Percentiles rank a stretch among this genome's conserved stretches.
These are phyloP conservation scores for Bruguiera hainesii DNA, from an alignment of 441 rosid genomes.

Conservation along the genomic window DNA sequence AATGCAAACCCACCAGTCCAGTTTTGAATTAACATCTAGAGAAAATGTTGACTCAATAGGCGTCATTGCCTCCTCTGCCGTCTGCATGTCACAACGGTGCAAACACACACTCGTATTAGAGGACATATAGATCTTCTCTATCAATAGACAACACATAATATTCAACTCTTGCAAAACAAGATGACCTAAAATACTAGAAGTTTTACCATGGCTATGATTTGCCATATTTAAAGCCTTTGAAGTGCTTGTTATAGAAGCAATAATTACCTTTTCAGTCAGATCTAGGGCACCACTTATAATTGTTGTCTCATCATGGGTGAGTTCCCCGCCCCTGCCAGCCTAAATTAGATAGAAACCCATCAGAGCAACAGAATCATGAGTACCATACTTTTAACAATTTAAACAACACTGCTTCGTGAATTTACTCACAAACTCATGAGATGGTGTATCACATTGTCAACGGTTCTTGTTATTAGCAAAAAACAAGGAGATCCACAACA, in stretches of 20 bases:
- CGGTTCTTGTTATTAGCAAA: no score
- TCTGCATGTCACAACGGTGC: conserved; percentile 39
- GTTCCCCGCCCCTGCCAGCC: conserved; percentile 99
- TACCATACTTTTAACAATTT: background rate
- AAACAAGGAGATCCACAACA: background rate
- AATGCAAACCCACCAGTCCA: conserved; percentile 69
- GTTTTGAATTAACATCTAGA: conserved; percentile 79
- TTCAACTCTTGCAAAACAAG: conserved; percentile 6
- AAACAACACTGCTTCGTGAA: no score
- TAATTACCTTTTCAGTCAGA: conserved; percentile 84
- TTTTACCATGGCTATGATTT: conserved; percentile 2
- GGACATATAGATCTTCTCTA: background rate
- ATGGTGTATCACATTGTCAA: no score
- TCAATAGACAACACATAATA: background rate
- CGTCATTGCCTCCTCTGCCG: conserved; percentile 99
- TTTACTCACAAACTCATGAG: no score
- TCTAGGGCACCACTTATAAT: conserved; percentile 97
- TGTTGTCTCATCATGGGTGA: conserved; percentile 94
- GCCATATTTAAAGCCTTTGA: conserved; percentile 1
- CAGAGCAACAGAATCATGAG: conserved; percentile 17
- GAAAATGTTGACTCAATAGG: conserved; percentile 96
- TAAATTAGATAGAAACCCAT: conserved; percentile 29
- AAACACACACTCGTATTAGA: background rate
- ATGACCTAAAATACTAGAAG: background rate
- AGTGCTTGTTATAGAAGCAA: conserved; percentile 10